Evolutionary conservation across 768 basidiomycete genomes (phyloP), one percentile per base, ranked within the genome.

Genomic region (Suillus variegatus): DNA sequence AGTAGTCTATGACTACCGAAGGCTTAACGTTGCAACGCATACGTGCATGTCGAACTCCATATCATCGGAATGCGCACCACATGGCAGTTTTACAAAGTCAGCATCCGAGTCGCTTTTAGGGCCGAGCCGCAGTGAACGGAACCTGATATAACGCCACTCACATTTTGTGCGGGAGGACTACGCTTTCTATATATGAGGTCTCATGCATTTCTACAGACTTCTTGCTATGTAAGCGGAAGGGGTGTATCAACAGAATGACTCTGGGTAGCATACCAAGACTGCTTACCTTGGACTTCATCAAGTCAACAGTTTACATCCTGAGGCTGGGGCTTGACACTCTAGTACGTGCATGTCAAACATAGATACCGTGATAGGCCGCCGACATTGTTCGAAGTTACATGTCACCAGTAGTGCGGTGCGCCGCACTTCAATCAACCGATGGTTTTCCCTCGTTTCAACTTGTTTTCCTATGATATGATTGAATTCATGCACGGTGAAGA

Each of bases 1-100:
- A 32, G 32, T 32, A 76, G 41, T 77, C 75, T n/a, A 76, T 66
- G 7, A 62, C 70, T 32, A 76, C 68, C 7, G 70, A 71, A 28
- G 67, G 73, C 32, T 78, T 75, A 2, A 76, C 69, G 32, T 32
- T 32, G 32, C 32, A 32, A 32, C 32, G 32, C 32, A 32, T 32
- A 32, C 32, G 6, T 6, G 6, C 32, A 32, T 32, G 32, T 32
- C 32, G 32, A 32, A 6, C 6, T 32, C 32, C 32, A 32, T 32
- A 6, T 6, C 32, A 32, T 32, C 6, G 32, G 32, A 32, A 32
- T 32, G 32, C 32, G 32, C 32, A 32, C 6, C 32, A 32, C 32
- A 32, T 6, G 32, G 32, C 32, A 32, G 32, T 32, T 32, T 32
- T 6, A 32, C 32, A 32, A 32, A 32, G 32, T 32, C 32, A 32